phyloP scores from a whole-genome alignment of 225 moss, liverwort and hornwort species.

The Thuidium tamariscinum region DNA sequence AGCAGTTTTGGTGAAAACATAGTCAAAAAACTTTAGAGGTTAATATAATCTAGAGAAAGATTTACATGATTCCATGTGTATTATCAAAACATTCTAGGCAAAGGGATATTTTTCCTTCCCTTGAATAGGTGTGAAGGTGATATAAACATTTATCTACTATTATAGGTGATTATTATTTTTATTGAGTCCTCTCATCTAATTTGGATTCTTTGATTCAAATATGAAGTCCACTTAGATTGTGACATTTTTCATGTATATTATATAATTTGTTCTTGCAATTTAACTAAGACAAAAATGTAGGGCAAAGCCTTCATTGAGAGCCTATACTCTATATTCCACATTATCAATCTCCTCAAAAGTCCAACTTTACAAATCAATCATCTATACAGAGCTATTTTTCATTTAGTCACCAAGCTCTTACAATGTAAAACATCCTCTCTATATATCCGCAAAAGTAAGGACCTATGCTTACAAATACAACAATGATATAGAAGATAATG shows the following conservation, averaged over 20 bases:
- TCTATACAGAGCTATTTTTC: accelerated
- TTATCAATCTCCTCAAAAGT: not conserved
- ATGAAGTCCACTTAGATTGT: not conserved
- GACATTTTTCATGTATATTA: accelerated
- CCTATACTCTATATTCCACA: accelerated
- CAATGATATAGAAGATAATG: not conserved
- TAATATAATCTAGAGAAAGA: not conserved
- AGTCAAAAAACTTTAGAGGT: no score
- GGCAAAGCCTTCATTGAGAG: accelerated
- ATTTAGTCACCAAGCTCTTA: accelerated
- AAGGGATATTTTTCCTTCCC: accelerated
- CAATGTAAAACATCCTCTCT: accelerated
- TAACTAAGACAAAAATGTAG: accelerated
- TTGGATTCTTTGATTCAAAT: accelerated
- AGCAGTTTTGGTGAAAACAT: no score
- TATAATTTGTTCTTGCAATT: not conserved
- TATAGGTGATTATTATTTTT: accelerated
- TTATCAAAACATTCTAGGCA: accelerated
- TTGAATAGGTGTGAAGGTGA: not conserved
- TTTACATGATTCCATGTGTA: not conserved
- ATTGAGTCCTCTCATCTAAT: accelerated
- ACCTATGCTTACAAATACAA: not conserved
- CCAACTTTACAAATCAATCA: not conserved
- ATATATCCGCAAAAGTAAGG: not conserved
- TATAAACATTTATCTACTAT: not conserved